phyloP scores from a whole-genome alignment of 2,329 filamentous ascomycete genomes.

The Ceratocystis destructans region DNA sequence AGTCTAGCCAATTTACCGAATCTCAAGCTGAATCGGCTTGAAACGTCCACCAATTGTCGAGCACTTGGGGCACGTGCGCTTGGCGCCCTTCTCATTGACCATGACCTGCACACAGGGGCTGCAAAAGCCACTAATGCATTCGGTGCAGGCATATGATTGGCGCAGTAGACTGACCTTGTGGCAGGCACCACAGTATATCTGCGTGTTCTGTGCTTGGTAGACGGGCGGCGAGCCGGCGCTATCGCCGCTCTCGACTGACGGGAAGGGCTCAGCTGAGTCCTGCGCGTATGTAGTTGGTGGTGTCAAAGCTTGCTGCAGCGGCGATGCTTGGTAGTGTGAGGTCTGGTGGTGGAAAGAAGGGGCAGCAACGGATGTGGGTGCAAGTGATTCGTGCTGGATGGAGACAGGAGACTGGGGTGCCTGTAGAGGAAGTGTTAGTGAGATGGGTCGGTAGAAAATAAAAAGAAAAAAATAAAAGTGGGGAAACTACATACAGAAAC shows the following conservation, averaged over 20 bases:
- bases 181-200: conserved; percentile 88
- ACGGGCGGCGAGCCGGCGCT: conserved; percentile 59
- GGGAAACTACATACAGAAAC: conserved; percentile 54
- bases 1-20: conserved; percentile 39
- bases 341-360: conserved; percentile 46
- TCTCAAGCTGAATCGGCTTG: conserved; percentile 74
- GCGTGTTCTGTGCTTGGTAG: conserved; percentile 60
- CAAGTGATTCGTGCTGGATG: conserved; percentile 47
- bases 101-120: conserved; percentile 73
- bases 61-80: conserved; percentile 66
- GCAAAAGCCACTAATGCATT: conserved; percentile 90
- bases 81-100: conserved; percentile 59
- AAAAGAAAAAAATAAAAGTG: not conserved
- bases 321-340: conserved; percentile 64
- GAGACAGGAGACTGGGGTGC: conserved; percentile 52
- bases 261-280: conserved; percentile 64
- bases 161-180: conserved; percentile 61
- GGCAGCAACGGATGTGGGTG: conserved; percentile 40
- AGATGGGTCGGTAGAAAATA: not conserved
- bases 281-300: conserved; percentile 55
- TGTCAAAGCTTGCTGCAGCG: conserved; percentile 78
- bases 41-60: conserved; percentile 66
- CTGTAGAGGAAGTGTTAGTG: conserved; percentile 27
- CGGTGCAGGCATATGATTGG: conserved; percentile 85
- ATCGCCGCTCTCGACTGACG: conserved; percentile 71